Base-by-base conservation (phyloP, 768 basidiomycete genomes). In the Rhizopogon roseolus region DNA sequence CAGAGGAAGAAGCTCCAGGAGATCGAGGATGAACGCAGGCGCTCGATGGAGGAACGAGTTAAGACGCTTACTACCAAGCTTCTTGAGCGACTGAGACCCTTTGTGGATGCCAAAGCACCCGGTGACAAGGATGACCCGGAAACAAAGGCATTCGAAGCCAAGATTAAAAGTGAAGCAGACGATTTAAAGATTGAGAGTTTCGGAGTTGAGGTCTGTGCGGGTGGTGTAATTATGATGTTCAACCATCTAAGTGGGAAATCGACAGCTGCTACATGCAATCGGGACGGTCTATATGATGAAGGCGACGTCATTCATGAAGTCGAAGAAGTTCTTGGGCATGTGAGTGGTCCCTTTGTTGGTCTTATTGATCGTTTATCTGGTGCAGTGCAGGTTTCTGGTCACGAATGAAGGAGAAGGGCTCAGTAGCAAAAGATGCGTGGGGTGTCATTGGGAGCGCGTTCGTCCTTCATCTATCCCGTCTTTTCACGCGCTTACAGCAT, bases 131-230 rank as follows among this genome's bases (percentile, higher is more conserved):
- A 82, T 49, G 97, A 98, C 62, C 74, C 85, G 0, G 97, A 98
- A 76, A 93, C 91, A 10, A 70, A 69, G 46, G 76, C 79, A 14
- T 99, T 93, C 63, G 86, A 90, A 68, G 76, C 78, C 50, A 84
- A 78, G 68, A 90, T 96, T 67, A 78, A 71, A 63, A 74, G 81
- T 28, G 97, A 99, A 69, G 92, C 90, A 1, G 93, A 96, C 53
- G 97, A 99, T 72, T 66, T 99, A 61, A 98, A 98, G 74, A 71
- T 98, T 50, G 96, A 99, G 76, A 94, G 91, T 60, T 99, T 99
- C 69, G 97, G 97, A 45, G 86, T 98, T 22, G 96, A 98, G 83
- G 88, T 91, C 61, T 29, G 81, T 67, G 40, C 45, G 6, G 34
- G 10, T 45, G 28, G 1, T 36, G 42, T 43, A n/a, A 9, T 60